Base-by-base conservation (phyloP, 192 early-diverging fungal genomes). In the Backusella circina region DNA sequence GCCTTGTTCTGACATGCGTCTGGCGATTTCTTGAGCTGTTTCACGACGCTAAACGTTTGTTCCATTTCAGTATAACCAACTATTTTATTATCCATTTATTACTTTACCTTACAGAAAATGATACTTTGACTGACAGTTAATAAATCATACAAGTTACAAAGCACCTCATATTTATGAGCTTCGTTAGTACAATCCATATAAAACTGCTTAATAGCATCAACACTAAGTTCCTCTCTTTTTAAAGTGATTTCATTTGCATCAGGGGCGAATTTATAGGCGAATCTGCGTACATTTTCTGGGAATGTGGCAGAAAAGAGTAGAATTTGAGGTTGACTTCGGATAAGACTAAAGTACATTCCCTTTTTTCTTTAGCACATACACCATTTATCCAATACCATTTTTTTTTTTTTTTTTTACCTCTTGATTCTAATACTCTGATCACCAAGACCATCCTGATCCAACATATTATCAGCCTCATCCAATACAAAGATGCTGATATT, bases 391-490 rank as follows among this genome's bases (percentile, higher is more conserved):
- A 38, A 0, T 10, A 38, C 16, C 21, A 6, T 37, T 0, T 33
- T 68, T 38, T 67, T 67, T 67, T 23, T 12, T 35, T 31, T 38
- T 8, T 73, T 77, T 76, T 84, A 91, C 92, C 89, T 93, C 83
- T 94, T 94, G 76, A 98, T 87, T 21, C 90, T 87, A 39, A 95
- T 79, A 76, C 92, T 94, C 77, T 97, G 96, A 77, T 97, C 96
- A 0, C 92, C 95, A 32, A 98, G 84, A 15, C 90, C 86, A 74
- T 91, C 88, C 85, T 90, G 83, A 82, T 97, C 95, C 72, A 98
- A 80, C 98, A 98, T 97, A 75, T 95, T 97, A 77, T 99, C 98
- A n/a, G 98, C 98, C 83, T 99, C 98, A 79, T 99, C 98, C 75
- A 99, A 85, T 4, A 98, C 95, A 82, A 97, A 94, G 38, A 98